Conservation (phyloP, 2,329 filamentous ascomycete species). For the Meredithiella fracta region DNA sequence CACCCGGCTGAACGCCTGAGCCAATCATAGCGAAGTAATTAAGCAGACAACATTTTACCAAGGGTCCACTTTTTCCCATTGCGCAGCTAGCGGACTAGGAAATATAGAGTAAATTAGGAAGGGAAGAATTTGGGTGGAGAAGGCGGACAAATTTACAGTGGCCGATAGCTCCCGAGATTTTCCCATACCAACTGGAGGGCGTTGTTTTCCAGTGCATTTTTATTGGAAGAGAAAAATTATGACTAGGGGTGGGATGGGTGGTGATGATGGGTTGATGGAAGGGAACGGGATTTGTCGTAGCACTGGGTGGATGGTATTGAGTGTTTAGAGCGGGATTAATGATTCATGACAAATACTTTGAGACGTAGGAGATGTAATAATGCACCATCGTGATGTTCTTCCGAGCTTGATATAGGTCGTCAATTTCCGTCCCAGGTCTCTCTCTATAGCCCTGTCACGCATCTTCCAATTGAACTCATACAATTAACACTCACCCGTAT, state of each 20-base stretch:
- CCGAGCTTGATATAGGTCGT: no score
- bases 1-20: neutral
- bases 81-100: neutral
- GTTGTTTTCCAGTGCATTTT: slow-evolving; percentile 2
- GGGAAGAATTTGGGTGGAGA: neutral
- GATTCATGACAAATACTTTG: no score
- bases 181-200: slow-evolving; percentile 13
- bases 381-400: no score
- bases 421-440: neutral
- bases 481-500: neutral
- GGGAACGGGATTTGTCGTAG: neutral
- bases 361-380: no score
- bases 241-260: neutral
- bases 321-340: no score
- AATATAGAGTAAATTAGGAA: neutral
- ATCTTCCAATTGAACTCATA: neutral
- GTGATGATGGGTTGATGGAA: neutral
- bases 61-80: neutral
- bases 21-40: slow-evolving; percentile 13
- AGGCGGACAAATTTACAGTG: neutral
- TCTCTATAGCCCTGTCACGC: neutral
- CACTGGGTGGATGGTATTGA: no score
- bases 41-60: slow-evolving; percentile 6
- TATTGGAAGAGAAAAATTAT: slow-evolving; percentile 8
- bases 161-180: slow-evolving; percentile 15